Percentiles rank a stretch among this genome's conserved stretches.
Evolutionary conservation across 345 rosid species (phyloP).

Genomic region (Excoecaria agallocha): DNA sequence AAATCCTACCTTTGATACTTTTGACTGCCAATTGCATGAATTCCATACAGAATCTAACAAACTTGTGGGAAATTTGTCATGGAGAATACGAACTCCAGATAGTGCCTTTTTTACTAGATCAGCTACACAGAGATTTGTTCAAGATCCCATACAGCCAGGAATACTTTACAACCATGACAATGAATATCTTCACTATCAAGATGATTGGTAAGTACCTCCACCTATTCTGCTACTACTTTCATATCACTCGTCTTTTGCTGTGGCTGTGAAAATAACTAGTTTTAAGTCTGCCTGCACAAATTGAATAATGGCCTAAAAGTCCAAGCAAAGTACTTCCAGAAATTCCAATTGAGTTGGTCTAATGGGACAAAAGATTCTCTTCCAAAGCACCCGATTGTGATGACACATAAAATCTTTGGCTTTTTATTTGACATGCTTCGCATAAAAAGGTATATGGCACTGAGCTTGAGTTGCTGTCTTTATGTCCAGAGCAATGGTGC

Average conservation of each 20-base stretch:
- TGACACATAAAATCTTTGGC: neutral
- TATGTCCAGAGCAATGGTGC: neutral
- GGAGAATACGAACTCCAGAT: constrained; percentile 84
- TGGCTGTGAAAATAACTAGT: neutral
- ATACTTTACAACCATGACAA: constrained; percentile 81
- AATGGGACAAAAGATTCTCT: neutral
- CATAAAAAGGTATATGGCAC: neutral
- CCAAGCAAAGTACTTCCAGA: neutral
- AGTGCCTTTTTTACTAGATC: constrained; percentile 73
- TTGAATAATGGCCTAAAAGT: neutral
- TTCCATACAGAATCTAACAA: constrained; percentile 65
- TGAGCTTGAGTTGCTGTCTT: neutral
- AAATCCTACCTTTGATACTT: constrained; percentile 81
- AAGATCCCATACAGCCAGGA: constrained; percentile 74
- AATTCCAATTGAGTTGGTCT: neutral
- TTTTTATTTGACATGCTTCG: neutral
- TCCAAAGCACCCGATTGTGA: neutral
- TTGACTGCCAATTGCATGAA: constrained; percentile 86
- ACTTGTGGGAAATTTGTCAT: constrained; percentile 72
- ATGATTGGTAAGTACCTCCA: constrained; percentile 65
- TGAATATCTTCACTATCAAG: constrained; percentile 93
- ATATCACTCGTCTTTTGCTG: neutral
- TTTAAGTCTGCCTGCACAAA: neutral
- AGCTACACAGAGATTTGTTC: constrained; percentile 60
- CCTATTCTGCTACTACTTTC: constrained; percentile 1